Percentiles rank a stretch among this genome's conserved stretches.
Conservation (phyloP, 257 asterid genomes). For the Verbena officinalis region DNA sequence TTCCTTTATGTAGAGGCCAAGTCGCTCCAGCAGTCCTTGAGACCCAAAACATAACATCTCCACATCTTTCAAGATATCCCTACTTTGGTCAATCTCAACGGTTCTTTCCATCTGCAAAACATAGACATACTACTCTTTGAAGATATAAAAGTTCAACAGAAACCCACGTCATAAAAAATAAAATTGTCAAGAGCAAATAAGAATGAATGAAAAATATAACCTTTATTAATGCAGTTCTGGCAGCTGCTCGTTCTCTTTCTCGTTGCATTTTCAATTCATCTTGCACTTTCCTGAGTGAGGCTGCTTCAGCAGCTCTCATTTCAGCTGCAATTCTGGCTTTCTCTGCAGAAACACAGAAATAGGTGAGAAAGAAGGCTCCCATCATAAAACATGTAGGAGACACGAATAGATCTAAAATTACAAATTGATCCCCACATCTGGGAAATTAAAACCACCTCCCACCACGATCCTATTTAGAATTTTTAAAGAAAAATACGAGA, state of each 20-base stretch:
- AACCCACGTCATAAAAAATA: background rate
- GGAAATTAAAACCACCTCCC: too few species aligned
- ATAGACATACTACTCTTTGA: background rate
- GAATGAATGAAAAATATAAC: conserved; percentile 27
- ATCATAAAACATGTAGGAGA: too few species aligned
- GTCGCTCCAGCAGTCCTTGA: conserved; percentile 39
- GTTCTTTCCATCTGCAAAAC: conserved; percentile 52
- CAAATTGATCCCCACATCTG: too few species aligned
- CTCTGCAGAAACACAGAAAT: too few species aligned
- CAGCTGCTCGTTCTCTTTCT: conserved; percentile 64
- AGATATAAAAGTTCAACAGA: background rate
- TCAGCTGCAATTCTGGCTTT: conserved; percentile 63
- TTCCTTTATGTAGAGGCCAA: conserved; percentile 58
- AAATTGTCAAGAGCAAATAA: background rate
- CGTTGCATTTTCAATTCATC: conserved; percentile 43
- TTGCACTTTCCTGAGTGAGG: conserved; percentile 40
- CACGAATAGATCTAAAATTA: too few species aligned
- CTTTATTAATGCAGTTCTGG: conserved; percentile 60
- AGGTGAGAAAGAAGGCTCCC: too few species aligned
- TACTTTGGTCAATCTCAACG: conserved; percentile 44
- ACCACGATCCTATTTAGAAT: too few species aligned
- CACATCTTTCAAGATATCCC: conserved; percentile 44
- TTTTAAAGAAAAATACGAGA: too few species aligned
- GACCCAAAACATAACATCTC: conserved; percentile 44
- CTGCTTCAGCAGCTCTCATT: conserved; percentile 64